A percentile compares a stretch with the other conserved stretches of the same genome.
Conservation (phyloP, 495 filamentous ascomycete species). For the Lentithecium fluviatile region DNA sequence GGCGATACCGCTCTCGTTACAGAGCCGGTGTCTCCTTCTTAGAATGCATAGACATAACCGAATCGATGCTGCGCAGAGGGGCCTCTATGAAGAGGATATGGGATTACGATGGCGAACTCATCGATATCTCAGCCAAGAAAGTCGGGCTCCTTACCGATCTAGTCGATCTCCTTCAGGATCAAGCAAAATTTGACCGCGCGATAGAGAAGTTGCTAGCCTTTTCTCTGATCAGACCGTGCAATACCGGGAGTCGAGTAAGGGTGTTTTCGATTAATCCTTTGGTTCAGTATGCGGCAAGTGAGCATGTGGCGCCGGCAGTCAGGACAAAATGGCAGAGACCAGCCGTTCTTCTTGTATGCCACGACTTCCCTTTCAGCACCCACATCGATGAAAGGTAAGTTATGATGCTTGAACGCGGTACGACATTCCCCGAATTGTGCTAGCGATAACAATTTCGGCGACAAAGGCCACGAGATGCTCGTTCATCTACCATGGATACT, state of each 20-base stretch:
- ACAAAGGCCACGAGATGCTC: conserved; percentile 1
- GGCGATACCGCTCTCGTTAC: too few species aligned
- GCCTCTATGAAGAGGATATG: neutral
- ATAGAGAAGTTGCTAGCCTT: conserved; percentile 1
- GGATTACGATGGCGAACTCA: neutral
- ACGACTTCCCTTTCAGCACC: conserved; percentile 1
- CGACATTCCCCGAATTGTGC: neutral
- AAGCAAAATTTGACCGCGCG: neutral
- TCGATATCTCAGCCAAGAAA: neutral
- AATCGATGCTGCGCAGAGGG: conserved; percentile 1
- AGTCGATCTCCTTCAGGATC: neutral
- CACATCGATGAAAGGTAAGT: neutral
- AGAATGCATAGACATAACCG: neutral
- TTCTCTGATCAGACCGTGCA: neutral
- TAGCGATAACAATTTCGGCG: neutral
- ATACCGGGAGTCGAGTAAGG: neutral
- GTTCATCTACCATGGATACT: neutral
- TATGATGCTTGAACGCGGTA: too few species aligned
- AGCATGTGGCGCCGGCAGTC: neutral
- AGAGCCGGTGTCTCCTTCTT: too few species aligned
- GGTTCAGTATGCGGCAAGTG: neutral
- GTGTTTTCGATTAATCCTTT: conserved; percentile 2
- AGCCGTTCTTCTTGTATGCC: neutral
- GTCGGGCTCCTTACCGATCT: neutral
- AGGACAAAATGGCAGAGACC: neutral